These are phyloP conservation scores for Thermochaetoides dissita DNA, from an alignment of 2,329 filamentous ascomycete species.

Conservation along the genomic window DNA sequence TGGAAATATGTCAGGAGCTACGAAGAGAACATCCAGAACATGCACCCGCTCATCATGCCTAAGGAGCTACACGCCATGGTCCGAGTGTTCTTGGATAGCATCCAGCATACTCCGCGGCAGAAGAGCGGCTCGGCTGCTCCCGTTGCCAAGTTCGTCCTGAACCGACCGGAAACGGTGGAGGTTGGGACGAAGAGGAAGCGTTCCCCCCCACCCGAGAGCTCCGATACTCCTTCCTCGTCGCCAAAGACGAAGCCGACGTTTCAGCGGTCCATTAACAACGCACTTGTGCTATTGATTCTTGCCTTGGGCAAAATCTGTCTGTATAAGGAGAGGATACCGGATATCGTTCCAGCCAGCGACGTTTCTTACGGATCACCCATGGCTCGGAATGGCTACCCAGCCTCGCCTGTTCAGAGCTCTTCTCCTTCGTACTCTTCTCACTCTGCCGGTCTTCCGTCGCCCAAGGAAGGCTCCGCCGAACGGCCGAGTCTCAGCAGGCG, in stretches of 20 bases:
- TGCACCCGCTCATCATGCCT: slow-evolving; percentile 49
- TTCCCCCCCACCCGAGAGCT: slow-evolving; percentile 28
- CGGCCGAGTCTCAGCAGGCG: slow-evolving; percentile 33
- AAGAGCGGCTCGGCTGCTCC: not conserved
- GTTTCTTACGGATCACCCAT: slow-evolving; percentile 25
- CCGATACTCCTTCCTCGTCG: slow-evolving; percentile 14
- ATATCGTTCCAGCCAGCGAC: slow-evolving; percentile 40
- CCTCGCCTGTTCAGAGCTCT: slow-evolving; percentile 41
- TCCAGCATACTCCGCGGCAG: slow-evolving; percentile 23
- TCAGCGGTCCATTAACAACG: slow-evolving; percentile 57
- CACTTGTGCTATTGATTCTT: slow-evolving; percentile 67
- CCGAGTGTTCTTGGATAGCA: slow-evolving; percentile 34
- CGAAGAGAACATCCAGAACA: slow-evolving; percentile 47
- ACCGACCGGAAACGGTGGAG: slow-evolving; percentile 11
- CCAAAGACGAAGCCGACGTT: slow-evolving; percentile 35
- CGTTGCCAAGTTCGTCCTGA: slow-evolving; percentile 13
- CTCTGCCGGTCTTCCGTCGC: slow-evolving; percentile 36
- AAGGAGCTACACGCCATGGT: slow-evolving; percentile 39
- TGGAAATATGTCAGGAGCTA: slow-evolving; percentile 42
- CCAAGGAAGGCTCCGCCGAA: slow-evolving; percentile 31
- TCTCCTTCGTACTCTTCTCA: slow-evolving; percentile 34
- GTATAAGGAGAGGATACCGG: slow-evolving; percentile 37
- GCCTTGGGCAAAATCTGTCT: slow-evolving; percentile 75
- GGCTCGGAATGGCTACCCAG: slow-evolving; percentile 36
- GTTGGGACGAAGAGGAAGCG: slow-evolving; percentile 40